These are phyloP conservation scores for Geotrichum reessii DNA, from an alignment of 1,139 yeast species.

Conservation along the genomic window DNA sequence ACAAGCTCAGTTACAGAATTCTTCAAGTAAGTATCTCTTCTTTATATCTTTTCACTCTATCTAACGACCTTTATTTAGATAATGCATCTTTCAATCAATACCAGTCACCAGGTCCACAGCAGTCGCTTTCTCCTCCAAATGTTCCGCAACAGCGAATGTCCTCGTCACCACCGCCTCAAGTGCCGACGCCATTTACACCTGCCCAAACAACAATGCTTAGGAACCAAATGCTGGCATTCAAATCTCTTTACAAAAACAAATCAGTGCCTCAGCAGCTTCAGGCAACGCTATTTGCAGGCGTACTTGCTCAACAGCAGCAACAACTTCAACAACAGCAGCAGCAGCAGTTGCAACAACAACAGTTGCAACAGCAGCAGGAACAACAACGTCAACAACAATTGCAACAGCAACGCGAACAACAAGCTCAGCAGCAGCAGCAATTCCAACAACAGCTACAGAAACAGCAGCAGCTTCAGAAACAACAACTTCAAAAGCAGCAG, in stretches of 20 bases:
- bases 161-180: slow-evolving; percentile 10
- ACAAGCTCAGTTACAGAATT: slow-evolving; percentile 2
- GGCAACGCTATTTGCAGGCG: slow-evolving; percentile 33
- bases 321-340: neutral
- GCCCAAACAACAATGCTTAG: slow-evolving; percentile 50
- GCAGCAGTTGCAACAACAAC: neutral
- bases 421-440: slow-evolving; percentile 4
- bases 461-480: neutral
- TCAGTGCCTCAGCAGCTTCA: slow-evolving; percentile 51
- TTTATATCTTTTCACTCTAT: neutral
- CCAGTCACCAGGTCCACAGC: neutral
- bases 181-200: slow-evolving; percentile 27
- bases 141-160: slow-evolving; percentile 8
- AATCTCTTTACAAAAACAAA: slow-evolving; percentile 63
- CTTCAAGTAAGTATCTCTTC: slow-evolving; percentile 1
- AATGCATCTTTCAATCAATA: neutral
- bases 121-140: neutral
- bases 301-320: slow-evolving; percentile 1
- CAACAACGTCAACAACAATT: slow-evolving; percentile 5
- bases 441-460: neutral
- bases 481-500: slow-evolving; percentile 5
- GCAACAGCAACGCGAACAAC: neutral
- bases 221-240: slow-evolving; percentile 69
- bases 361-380: neutral
- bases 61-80: neutral